Evolutionary conservation across 164 flowering plant species (phyloP).

Genomic region (Umbilicus rupestris): DNA sequence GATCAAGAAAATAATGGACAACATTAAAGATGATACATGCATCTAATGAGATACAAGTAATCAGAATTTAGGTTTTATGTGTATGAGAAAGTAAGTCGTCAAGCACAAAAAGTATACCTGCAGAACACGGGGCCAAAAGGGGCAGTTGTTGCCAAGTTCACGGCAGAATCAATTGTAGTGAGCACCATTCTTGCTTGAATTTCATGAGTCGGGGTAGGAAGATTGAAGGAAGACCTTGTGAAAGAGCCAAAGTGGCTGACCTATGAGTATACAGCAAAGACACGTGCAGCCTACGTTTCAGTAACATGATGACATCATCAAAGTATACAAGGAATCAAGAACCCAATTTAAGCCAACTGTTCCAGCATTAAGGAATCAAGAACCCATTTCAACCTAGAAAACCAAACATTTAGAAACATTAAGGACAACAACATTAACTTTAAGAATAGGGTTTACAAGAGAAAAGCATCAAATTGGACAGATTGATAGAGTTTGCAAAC

Average conservation of each 20-base stretch:
- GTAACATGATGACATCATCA: background rate
- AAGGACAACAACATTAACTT: background rate
- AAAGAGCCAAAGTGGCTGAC: constrained; percentile 83
- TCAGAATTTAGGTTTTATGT: background rate
- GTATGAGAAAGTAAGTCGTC: background rate
- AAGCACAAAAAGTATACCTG: constrained; percentile 42
- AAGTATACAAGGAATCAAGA: background rate
- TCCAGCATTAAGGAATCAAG: no score
- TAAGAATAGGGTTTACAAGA: background rate
- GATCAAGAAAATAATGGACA: constrained; percentile 12
- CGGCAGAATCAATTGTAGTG: constrained; percentile 86
- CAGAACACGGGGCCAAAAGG: constrained; percentile 80
- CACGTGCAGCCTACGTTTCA: background rate
- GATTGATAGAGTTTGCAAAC: background rate
- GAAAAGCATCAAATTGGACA: background rate
- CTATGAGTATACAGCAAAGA: constrained; percentile 22
- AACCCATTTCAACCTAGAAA: constrained; percentile 44
- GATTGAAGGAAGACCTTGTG: constrained; percentile 68
- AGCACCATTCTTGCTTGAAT: constrained; percentile 78
- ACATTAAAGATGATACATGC: background rate
- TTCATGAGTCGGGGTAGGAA: constrained; percentile 74
- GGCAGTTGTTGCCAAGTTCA: constrained; percentile 50
- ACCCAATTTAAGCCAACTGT: no score
- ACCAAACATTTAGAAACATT: background rate
- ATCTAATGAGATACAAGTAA: no score